A percentile compares a stretch with the other conserved stretches of the same genome.
Conservation (phyloP, 2,329 filamentous ascomycete species). For the Nothopassalora personata region DNA sequence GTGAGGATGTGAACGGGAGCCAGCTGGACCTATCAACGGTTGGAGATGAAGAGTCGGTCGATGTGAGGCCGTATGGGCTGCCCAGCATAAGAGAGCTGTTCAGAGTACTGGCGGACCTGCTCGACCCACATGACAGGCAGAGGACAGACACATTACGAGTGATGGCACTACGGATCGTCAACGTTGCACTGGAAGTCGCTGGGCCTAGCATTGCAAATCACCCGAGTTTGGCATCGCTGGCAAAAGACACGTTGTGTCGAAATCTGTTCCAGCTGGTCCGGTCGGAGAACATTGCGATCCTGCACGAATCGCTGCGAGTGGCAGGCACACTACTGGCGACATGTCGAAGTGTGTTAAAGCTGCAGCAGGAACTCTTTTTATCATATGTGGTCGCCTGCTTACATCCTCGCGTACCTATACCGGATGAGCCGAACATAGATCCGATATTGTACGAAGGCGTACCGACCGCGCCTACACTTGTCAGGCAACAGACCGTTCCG, state of each 20-base stretch:
- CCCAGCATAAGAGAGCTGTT: constrained; percentile 94
- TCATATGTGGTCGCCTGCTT: constrained; percentile 92
- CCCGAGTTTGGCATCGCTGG: constrained; percentile 77
- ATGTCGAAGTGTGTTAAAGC: constrained; percentile 81
- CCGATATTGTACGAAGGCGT: constrained; percentile 88
- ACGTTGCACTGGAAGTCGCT: constrained; percentile 92
- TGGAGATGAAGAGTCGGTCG: constrained; percentile 40
- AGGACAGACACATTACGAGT: constrained; percentile 94
- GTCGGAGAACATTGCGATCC: constrained; percentile 90
- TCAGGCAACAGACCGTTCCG: constrained; percentile 62
- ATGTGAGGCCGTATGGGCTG: constrained; percentile 82
- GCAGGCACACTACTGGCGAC: constrained; percentile 86
- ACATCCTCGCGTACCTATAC: constrained; percentile 90
- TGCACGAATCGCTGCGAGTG: constrained; percentile 88
- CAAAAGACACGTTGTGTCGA: constrained; percentile 87
- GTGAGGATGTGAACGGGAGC: constrained; percentile 37
- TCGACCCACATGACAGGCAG: constrained; percentile 87
- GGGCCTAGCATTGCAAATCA: constrained; percentile 92
- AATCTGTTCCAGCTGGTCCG: constrained; percentile 94
- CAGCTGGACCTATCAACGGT: constrained; percentile 40
- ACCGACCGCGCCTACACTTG: constrained; percentile 80
- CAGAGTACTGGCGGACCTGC: constrained; percentile 82
- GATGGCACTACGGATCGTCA: constrained; percentile 94
- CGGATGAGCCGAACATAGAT: constrained; percentile 82
- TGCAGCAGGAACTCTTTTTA: constrained; percentile 93